Evolutionary conservation across 179 eudicot species (phyloP), one percentile per base, ranked within the genome.

Genomic region (Vitellaria paradoxa): DNA sequence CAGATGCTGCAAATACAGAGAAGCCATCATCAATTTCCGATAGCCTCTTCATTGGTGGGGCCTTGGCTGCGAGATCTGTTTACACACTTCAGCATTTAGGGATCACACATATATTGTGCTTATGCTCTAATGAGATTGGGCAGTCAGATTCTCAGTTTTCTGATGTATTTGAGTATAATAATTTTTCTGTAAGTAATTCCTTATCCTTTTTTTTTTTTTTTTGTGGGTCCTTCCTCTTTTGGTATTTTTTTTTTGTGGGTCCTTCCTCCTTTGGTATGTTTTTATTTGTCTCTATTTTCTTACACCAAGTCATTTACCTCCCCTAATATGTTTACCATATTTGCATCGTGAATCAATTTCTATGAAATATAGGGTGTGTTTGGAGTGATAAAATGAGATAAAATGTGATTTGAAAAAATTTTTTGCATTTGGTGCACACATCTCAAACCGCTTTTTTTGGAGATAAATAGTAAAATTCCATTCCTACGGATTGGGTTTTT

Each of bases 1-100:
- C 96, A 47, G 99, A 93, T 81, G 99, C 99, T 74, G 98, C 94
- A 69, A 94, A 93, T 73, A 96, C 99, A 56, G 99, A 96, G 86
- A 93, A 88, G 76, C 98, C 99, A 76, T 91, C 99, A 26, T 74
- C 72, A 46, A 79, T 96, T 74, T 85, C 88, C 30, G 81, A 78
- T 65, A 74, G 85, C 85, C 76, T 93, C 82, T 96, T 90, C 83
- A 96, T 96, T 70, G 97, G 99, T 78, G 98, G 99, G 73, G 96
- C 98, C 20, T 82, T 96, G 79, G 99, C 97, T 81, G 99, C 99
- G 26, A 91, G 97, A 87, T 92, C 99, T 82, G 83, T 88, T 26
- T 86, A 89, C 85, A 96, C 99, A 23, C 88, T 96, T 82, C 93
- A 89, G 82, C 94, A 93, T 87, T 79, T 96, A 71, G 96, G 94